These are phyloP conservation scores for Hericium erinaceus DNA, from an alignment of 768 basidiomycete genomes.

Conservation along the genomic window DNA sequence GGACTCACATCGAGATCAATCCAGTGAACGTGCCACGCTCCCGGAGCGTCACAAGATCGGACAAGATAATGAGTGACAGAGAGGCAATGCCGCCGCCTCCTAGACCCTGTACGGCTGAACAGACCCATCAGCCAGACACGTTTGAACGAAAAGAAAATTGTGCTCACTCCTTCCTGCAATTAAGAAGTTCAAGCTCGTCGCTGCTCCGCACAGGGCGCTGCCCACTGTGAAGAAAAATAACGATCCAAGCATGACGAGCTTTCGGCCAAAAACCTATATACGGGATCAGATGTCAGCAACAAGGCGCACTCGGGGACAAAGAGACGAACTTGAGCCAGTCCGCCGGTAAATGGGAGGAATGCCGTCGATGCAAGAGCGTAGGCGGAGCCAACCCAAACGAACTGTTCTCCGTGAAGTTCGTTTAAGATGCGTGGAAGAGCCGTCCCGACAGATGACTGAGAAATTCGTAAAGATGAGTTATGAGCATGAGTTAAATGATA, in stretches of 20 bases:
- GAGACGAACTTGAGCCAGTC: slow-evolving; percentile 8
- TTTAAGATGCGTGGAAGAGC: slow-evolving; percentile 20
- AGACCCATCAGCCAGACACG: too few relatives aligned
- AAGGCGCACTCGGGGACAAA: too few relatives aligned
- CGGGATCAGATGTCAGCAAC: not conserved
- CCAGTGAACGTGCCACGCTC: slow-evolving; percentile 25
- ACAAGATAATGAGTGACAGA: slow-evolving; percentile 22
- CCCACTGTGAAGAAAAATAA: not conserved
- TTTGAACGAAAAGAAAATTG: too few relatives aligned
- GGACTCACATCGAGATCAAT: slow-evolving; percentile 21
- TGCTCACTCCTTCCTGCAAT: not conserved
- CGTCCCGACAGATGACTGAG: slow-evolving; percentile 9
- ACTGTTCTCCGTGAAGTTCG: slow-evolving; percentile 15
- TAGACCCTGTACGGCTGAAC: slow-evolving; percentile 18
- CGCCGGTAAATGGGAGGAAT: slow-evolving; percentile 14
- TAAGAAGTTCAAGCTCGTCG: not conserved
- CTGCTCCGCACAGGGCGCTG: not conserved
- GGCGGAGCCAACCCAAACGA: slow-evolving; percentile 13
- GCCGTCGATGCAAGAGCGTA: slow-evolving; percentile 16
- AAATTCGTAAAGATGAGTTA: not conserved
- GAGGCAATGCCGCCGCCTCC: slow-evolving; percentile 22
- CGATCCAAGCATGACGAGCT: not conserved
- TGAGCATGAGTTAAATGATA: not conserved
- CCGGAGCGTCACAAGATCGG: slow-evolving; percentile 25
- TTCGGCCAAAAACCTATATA: slow-evolving; percentile 4